Evolutionary conservation across 1,284 basidiomycete genomes (phyloP).

Genomic region (Polyporus tsugae): DNA sequence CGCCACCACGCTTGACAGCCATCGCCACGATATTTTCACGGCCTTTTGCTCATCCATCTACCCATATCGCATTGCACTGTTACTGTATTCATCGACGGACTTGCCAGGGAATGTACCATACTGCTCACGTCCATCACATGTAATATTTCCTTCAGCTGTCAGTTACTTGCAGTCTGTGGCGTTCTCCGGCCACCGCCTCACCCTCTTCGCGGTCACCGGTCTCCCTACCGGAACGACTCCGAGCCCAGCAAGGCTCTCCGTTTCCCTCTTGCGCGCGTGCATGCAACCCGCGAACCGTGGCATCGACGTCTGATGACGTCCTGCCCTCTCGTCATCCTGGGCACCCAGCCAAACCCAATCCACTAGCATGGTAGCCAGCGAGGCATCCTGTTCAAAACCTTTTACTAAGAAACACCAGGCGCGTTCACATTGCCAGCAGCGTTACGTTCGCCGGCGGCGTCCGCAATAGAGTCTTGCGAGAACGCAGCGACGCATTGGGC

Average conservation of each 20-base stretch:
- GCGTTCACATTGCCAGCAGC: constrained; percentile 10
- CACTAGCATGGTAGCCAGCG: background rate
- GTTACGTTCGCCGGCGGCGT: background rate
- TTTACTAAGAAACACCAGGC: background rate
- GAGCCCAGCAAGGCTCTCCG: background rate
- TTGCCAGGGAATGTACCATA: constrained; percentile 2
- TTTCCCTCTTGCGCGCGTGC: background rate
- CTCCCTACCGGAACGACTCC: background rate
- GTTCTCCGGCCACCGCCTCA: constrained; percentile 3
- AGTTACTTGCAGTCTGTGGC: background rate
- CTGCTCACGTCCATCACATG: constrained; percentile 10
- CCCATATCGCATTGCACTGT: background rate
- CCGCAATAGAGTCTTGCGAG: constrained; percentile 5
- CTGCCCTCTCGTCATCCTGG: background rate
- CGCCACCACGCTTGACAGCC: constrained; percentile 4
- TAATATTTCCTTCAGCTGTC: constrained; percentile 3
- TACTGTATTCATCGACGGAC: constrained; percentile 10
- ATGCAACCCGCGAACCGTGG: constrained; percentile 1
- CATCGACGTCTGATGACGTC: background rate
- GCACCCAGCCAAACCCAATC: background rate
- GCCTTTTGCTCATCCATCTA: constrained; percentile 1
- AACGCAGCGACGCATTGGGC: constrained; percentile 3
- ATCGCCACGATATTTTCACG: background rate
- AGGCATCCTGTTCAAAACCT: background rate
- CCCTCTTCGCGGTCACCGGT: background rate